Evolutionary conservation across 2,329 filamentous ascomycete species (phyloP).

Genomic region (Exophiala mesophila): DNA sequence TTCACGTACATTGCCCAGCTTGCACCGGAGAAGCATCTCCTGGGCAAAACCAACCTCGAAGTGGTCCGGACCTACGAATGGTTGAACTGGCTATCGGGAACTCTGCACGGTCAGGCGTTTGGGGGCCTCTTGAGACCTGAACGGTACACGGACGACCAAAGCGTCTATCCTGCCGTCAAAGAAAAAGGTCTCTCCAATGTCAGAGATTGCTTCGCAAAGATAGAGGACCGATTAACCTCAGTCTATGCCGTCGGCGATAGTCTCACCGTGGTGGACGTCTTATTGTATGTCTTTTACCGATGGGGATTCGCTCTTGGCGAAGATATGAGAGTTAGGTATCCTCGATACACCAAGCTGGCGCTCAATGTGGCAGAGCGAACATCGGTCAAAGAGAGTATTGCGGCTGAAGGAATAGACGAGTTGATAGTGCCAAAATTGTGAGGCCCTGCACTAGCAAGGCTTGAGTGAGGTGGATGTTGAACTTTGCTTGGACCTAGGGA

Average conservation of each 20-base stretch:
- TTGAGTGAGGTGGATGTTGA: too few species aligned
- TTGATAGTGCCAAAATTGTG: conserved; percentile 2
- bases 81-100: conserved; percentile 34
- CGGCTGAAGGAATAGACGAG: not conserved
- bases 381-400: conserved; percentile 1
- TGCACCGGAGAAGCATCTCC: conserved; percentile 27
- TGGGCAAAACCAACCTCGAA: conserved; percentile 31
- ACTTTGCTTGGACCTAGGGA: too few species aligned
- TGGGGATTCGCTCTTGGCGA: conserved; percentile 25
- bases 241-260: conserved; percentile 28
- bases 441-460: too few species aligned
- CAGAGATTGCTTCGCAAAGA: conserved; percentile 24
- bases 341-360: conserved; percentile 12
- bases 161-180: conserved; percentile 20
- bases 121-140: conserved; percentile 27
- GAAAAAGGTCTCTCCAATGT: conserved; percentile 25
- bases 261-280: conserved; percentile 35
- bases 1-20: conserved; percentile 32
- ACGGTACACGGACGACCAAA: conserved; percentile 27
- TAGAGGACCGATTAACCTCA: conserved; percentile 27
- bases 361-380: conserved; percentile 7
- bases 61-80: conserved; percentile 33
- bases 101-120: conserved; percentile 30
- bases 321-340: conserved; percentile 8
- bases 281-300: conserved; percentile 32